A percentile compares a stretch with the other conserved stretches of the same genome.
Conservation (phyloP, 352 stramenopile genomes). For the Phytophthora kernoviae region DNA sequence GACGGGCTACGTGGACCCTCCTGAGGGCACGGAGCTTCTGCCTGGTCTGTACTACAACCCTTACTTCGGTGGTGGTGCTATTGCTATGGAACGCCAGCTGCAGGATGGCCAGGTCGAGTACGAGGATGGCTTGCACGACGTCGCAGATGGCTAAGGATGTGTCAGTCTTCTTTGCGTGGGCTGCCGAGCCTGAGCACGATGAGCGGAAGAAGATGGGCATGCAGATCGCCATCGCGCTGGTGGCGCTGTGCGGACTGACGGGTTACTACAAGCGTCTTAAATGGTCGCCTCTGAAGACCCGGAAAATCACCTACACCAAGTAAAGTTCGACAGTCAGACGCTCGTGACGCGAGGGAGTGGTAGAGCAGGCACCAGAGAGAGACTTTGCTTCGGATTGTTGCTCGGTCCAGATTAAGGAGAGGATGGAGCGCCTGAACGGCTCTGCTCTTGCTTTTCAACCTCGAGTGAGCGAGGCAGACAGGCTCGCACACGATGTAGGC, state of each 20-base stretch:
- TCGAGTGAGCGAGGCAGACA: slow-evolving; percentile 12
- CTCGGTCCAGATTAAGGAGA: slow-evolving; percentile 14
- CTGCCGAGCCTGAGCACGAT: slow-evolving; percentile 97
- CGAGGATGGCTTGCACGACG: slow-evolving; percentile 96
- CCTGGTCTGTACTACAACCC: slow-evolving; percentile 97
- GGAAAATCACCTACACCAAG: slow-evolving; percentile 98
- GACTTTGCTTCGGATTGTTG: slow-evolving; percentile 20
- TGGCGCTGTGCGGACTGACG: slow-evolving; percentile 91
- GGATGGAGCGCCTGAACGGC: slow-evolving; percentile 13
- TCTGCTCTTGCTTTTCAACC: slow-evolving; percentile 14
- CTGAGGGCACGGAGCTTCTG: slow-evolving; percentile 88
- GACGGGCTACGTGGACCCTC: slow-evolving; percentile 97
- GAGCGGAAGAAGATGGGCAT: slow-evolving; percentile 97
- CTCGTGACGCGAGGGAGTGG: slow-evolving; percentile 10
- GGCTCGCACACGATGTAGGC: slow-evolving; percentile 20
- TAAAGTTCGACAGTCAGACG: slow-evolving; percentile 45
- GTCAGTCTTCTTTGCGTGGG: slow-evolving; percentile 97
- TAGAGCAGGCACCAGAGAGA: slow-evolving; percentile 13
- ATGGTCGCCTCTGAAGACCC: slow-evolving; percentile 97
- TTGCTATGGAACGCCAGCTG: slow-evolving; percentile 98
- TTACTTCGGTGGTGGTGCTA: slow-evolving; percentile 98
- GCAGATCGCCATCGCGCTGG: slow-evolving; percentile 93
- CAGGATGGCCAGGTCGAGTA: slow-evolving; percentile 98
- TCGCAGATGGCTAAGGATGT: slow-evolving; percentile 99
- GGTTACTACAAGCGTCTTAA: slow-evolving; percentile 99